Conservation (phyloP, 768 basidiomycete species). For the Calvatia gigantea region DNA sequence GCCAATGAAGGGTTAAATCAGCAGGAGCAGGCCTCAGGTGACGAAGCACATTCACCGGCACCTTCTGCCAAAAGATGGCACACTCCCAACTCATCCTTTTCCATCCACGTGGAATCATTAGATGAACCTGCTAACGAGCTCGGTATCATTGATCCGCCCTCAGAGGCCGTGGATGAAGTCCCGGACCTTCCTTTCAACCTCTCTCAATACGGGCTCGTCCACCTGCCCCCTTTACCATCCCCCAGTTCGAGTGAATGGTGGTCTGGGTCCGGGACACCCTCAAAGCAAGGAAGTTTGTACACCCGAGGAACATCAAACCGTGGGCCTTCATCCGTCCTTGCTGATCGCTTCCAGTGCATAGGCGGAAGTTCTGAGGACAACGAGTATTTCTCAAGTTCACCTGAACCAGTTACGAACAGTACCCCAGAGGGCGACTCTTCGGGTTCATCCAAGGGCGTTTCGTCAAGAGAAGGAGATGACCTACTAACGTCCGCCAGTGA, state of each 20-base stretch:
- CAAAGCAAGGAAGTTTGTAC: constrained; percentile 15
- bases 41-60: not conserved
- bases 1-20: not conserved
- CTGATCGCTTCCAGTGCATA: not conserved
- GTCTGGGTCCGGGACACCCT: not conserved
- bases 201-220: constrained; percentile 39
- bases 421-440: not conserved
- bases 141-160: constrained; percentile 9
- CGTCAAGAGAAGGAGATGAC: not conserved
- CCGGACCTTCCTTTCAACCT: constrained; percentile 30
- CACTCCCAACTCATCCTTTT: not conserved
- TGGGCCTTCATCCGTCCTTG: not conserved
- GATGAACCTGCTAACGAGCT: not conserved
- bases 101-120: no score
- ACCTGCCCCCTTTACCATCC: constrained; percentile 32
- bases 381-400: not conserved
- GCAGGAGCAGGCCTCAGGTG: not conserved
- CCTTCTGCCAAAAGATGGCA: not conserved
- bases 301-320: not conserved
- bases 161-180: constrained; percentile 12
- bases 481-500: not conserved
- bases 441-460: not conserved
- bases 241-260: constrained; percentile 6
- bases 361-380: not conserved
- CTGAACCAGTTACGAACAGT: not conserved